phyloP scores from a whole-genome alignment of 2,329 filamentous ascomycete genomes.

The Dactylonectria macrodidyma region DNA sequence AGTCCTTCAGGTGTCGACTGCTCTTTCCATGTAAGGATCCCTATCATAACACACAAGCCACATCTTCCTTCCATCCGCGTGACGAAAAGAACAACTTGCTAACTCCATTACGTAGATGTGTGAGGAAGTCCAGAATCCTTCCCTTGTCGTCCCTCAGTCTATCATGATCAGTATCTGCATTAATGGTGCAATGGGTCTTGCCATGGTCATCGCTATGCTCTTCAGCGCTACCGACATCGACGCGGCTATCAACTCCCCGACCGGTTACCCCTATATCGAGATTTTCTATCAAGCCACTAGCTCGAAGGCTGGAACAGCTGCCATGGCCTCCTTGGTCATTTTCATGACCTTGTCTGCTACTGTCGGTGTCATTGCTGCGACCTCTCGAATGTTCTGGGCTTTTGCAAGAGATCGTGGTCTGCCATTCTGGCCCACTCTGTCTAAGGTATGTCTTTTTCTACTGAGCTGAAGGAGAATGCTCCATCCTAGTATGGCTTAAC shows the following conservation, averaged over 20 bases:
- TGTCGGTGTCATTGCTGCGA: constrained; percentile 44
- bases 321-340: constrained; percentile 39
- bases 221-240: constrained; percentile 43
- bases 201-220: constrained; percentile 45
- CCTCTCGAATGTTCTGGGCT: constrained; percentile 44
- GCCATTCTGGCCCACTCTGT: constrained; percentile 37
- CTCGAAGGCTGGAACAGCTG: constrained; percentile 36
- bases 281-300: constrained; percentile 45
- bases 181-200: constrained; percentile 40
- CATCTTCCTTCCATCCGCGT: not conserved
- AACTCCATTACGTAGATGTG: constrained; percentile 36
- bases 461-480: not conserved
- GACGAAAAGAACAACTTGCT: not conserved
- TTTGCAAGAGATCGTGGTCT: constrained; percentile 41
- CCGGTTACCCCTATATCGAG: constrained; percentile 44
- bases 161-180: constrained; percentile 43
- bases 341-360: constrained; percentile 43
- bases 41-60: not conserved
- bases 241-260: constrained; percentile 37
- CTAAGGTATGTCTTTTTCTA: constrained; percentile 26
- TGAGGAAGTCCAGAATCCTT: constrained; percentile 43
- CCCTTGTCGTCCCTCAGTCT: constrained; percentile 38
- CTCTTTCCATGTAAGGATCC: constrained; percentile 41
- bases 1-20: constrained; percentile 37
- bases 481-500: rapidly evolving